Percentiles rank a stretch among this genome's conserved stretches.
These are phyloP conservation scores for Torulaspora franciscae DNA, from an alignment of 805 yeast genomes.

Conservation along the genomic window DNA sequence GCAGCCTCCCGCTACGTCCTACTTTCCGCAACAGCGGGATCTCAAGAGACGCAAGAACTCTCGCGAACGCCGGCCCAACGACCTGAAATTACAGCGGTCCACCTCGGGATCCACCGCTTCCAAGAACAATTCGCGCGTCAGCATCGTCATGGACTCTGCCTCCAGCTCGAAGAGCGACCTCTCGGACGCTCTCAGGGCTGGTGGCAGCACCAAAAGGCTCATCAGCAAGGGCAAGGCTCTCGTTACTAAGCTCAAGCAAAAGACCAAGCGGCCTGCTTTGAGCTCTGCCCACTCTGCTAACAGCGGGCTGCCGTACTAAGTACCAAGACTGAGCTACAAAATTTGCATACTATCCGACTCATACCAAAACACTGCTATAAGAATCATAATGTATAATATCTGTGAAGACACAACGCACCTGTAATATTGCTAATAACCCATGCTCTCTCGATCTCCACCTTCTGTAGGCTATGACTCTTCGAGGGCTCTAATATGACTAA, in stretches of 20 bases:
- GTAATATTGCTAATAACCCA: neutral
- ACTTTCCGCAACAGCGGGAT: constrained; percentile 3
- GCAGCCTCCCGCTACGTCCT: neutral
- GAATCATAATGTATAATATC: neutral
- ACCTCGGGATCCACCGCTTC: neutral
- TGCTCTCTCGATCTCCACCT: neutral
- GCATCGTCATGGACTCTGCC: constrained; percentile 2
- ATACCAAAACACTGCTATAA: neutral
- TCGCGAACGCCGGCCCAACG: neutral
- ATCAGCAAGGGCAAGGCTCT: constrained; percentile 11
- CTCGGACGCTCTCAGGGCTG: neutral
- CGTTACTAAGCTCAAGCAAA: constrained; percentile 8
- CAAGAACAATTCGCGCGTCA: constrained; percentile 2
- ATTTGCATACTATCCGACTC: constrained; percentile 5
- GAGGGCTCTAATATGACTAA: neutral
- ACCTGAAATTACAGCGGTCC: neutral
- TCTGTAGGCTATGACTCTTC: neutral
- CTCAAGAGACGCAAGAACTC: constrained; percentile 1
- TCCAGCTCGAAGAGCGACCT: constrained; percentile 8
- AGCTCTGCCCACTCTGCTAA: constrained; percentile 7
- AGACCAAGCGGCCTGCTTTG: constrained; percentile 8
- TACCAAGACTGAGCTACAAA: neutral
- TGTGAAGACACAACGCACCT: neutral
- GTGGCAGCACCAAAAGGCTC: constrained; percentile 9
- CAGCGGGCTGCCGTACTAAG: constrained; percentile 1